Evolutionary conservation across 148 eudicot genomes (phyloP).

Genomic region (Vaccinium darrowii): DNA sequence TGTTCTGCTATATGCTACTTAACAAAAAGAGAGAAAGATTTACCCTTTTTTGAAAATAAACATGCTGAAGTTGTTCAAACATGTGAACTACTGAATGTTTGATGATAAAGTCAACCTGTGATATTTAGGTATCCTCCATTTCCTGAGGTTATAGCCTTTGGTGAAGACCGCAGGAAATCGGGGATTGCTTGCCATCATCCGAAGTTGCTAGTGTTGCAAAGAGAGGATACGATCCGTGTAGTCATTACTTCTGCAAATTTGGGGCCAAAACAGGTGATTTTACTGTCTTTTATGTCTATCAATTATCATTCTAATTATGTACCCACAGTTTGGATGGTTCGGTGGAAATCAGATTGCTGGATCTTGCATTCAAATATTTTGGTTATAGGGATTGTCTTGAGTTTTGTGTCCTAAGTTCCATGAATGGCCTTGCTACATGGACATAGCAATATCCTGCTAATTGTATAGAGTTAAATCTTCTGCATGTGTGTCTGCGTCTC

Average conservation of each 20-base stretch:
- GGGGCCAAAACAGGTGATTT: conserved; percentile 70
- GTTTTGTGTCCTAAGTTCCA: background rate
- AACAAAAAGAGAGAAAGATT: conserved; percentile 6
- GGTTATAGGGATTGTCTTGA: background rate
- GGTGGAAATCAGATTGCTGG: background rate
- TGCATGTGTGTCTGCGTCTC: background rate
- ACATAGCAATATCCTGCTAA: background rate
- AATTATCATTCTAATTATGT: background rate
- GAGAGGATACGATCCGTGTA: conserved; percentile 71
- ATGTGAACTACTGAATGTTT: conserved; percentile 14
- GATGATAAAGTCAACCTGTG: conserved; percentile 21
- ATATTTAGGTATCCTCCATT: conserved; percentile 80
- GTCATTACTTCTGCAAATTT: conserved; percentile 87
- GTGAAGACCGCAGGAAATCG: conserved; percentile 62
- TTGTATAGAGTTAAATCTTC: background rate
- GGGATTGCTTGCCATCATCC: conserved; percentile 98
- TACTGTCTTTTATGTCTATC: background rate
- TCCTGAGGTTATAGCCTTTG: conserved; percentile 86
- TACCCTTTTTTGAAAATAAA: conserved; percentile 1
- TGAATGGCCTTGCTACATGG: background rate
- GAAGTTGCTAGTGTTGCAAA: conserved; percentile 74
- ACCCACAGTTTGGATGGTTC: background rate
- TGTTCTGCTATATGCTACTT: conserved; percentile 10
- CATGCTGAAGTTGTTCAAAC: conserved; percentile 10
- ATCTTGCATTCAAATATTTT: background rate